phyloP scores from a whole-genome alignment of 179 eudicot species.

The Camellia oleifera region DNA sequence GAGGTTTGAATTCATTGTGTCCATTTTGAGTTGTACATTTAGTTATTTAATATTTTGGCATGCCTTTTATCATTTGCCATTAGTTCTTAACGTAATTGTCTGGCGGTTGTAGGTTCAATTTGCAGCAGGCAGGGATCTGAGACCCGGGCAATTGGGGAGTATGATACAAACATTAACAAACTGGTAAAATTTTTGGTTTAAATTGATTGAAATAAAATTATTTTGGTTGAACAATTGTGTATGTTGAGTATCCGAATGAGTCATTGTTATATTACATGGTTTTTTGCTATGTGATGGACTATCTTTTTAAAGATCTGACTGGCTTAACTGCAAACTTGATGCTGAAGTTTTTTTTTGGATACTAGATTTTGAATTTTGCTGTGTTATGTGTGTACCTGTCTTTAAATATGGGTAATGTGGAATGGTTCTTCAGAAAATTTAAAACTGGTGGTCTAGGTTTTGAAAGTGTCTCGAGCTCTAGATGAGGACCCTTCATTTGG shows the following conservation, averaged over 20 bases:
- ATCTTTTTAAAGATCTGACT: background rate
- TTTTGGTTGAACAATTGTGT: background rate
- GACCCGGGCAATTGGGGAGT: conserved; percentile 80
- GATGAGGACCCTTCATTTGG: background rate
- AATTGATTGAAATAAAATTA: background rate
- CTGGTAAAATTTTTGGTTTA: conserved; percentile 40
- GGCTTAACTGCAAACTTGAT: background rate
- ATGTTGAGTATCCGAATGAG: background rate
- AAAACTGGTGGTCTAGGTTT: background rate
- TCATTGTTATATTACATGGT: background rate
- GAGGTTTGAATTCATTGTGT: conserved; percentile 50
- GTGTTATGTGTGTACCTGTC: background rate
- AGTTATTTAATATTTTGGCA: background rate
- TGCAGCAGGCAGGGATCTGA: conserved; percentile 98
- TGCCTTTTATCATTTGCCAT: background rate
- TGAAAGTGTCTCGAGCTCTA: background rate
- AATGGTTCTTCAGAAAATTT: background rate
- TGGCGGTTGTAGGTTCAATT: conserved; percentile 16
- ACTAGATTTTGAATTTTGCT: background rate
- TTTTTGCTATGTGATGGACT: background rate
- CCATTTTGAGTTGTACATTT: background rate
- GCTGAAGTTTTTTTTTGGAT: background rate
- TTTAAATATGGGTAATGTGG: background rate
- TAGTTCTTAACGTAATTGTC: background rate
- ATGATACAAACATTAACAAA: conserved; percentile 81